phyloP scores from a whole-genome alignment of 2,329 filamentous ascomycete genomes.

The Amauroascus verrucosus region DNA sequence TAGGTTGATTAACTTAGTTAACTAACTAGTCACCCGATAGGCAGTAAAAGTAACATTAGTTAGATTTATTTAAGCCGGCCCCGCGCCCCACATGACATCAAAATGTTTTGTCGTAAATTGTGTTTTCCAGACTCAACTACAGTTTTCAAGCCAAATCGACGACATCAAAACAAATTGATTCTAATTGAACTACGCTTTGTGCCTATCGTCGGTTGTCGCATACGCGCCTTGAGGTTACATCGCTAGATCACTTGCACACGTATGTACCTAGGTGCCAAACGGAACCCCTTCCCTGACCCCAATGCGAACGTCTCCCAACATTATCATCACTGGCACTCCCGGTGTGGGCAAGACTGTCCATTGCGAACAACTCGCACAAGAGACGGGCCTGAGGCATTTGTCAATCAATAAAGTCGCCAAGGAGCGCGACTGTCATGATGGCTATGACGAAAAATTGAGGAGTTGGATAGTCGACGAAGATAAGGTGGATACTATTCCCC shows the following conservation, averaged over 20 bases:
- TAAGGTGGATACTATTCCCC: slow-evolving; percentile 52
- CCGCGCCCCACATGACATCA: slow-evolving; percentile 17
- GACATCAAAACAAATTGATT: not conserved
- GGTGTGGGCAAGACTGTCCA: slow-evolving; percentile 94
- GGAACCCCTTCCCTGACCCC: not conserved
- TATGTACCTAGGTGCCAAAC: too few species aligned
- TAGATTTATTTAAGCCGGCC: not conserved
- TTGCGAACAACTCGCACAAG: slow-evolving; percentile 67
- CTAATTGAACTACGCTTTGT: not conserved
- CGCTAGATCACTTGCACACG: not conserved
- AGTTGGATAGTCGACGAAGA: slow-evolving; percentile 96
- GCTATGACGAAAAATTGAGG: slow-evolving; percentile 72
- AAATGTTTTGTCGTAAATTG: slow-evolving; percentile 9
- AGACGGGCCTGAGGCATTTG: slow-evolving; percentile 68
- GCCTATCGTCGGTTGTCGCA: too few species aligned
- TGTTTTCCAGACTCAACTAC: not conserved
- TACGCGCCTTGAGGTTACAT: too few species aligned
- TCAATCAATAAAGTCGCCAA: slow-evolving; percentile 88
- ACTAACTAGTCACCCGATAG: too few species aligned
- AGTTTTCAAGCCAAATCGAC: too few species aligned
- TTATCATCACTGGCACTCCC: slow-evolving; percentile 90
- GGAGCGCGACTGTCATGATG: slow-evolving; percentile 75
- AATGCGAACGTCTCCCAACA: slow-evolving; percentile 56
- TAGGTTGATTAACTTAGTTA: too few species aligned
- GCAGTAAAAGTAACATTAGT: not conserved